Percentiles rank a stretch among this genome's conserved stretches.
Evolutionary conservation across 2,329 filamentous ascomycete genomes (phyloP).

Genomic region (Fonsecaea erecta): DNA sequence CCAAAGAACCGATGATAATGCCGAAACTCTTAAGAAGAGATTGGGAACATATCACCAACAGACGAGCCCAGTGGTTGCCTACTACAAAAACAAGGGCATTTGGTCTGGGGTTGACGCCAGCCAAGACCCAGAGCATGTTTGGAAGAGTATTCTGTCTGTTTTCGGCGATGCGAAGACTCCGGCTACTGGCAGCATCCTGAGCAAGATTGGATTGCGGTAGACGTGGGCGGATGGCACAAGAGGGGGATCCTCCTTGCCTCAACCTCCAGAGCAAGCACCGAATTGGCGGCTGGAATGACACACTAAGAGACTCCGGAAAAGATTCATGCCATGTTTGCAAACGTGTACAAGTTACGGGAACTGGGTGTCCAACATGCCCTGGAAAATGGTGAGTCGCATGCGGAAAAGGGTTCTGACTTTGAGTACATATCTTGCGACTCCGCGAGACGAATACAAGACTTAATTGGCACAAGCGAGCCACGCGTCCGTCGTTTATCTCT

Average conservation of each 20-base stretch:
- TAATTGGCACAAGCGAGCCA: slow-evolving; percentile 14
- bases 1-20: slow-evolving; percentile 96
- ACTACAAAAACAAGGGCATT: slow-evolving; percentile 97
- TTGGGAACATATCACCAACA: slow-evolving; percentile 91
- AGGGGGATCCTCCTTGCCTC: slow-evolving; percentile 2
- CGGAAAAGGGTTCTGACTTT: slow-evolving; percentile 23
- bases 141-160: slow-evolving; percentile 86
- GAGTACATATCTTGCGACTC: slow-evolving; percentile 32
- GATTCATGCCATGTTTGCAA: slow-evolving; percentile 26
- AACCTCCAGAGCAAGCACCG: slow-evolving; percentile 9
- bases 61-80: slow-evolving; percentile 87
- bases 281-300: slow-evolving; percentile 20
- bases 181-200: slow-evolving; percentile 52
- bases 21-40: slow-evolving; percentile 92
- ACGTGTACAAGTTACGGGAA: slow-evolving; percentile 32
- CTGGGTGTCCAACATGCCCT: slow-evolving; percentile 17
- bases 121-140: slow-evolving; percentile 93
- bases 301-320: slow-evolving; percentile 12
- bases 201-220: slow-evolving; percentile 57
- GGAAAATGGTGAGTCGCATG: slow-evolving; percentile 29
- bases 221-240: background rate
- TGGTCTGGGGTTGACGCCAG: slow-evolving; percentile 95
- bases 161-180: slow-evolving; percentile 68
- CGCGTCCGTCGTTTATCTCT: background rate
- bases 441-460: slow-evolving; percentile 28